Base-by-base conservation (phyloP, 2,329 filamentous ascomycete genomes). In the Westerdykella ornata region DNA sequence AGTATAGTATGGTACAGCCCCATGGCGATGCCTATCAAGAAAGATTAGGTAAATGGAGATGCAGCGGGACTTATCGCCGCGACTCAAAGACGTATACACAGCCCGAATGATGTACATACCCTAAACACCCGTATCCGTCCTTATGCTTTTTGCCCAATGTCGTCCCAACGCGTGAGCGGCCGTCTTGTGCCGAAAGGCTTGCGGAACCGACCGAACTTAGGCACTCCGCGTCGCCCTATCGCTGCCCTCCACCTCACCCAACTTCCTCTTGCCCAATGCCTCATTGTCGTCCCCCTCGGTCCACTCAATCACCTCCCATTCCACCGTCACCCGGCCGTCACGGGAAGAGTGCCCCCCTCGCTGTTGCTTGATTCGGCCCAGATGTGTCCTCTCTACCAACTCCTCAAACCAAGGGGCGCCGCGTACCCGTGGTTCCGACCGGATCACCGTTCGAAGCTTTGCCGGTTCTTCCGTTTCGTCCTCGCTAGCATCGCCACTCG, bases 331-430 rank as follows among this genome's bases (percentile, higher is more conserved):
- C 19, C 70, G 73, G 13, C 82, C 82, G 59, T 86, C 80, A n/a
- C 68, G 67, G 38, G 76, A 81, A 26, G 73, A 67, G 18, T 79
- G 76, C 43, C 76, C 75, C 13, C 79, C 78, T 45, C 72, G 73
- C 57, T 74, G 75, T 51, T 78, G 77, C 60, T 79, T 80, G 63
- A 84, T 72, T 38, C 75, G 80, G 2, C 85, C 85, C 32, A 94
- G 68, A 30, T 73, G 74, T 51, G 85, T 89, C 40, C 87, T 82
- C 55, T 85, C 77, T 2, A 94, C 77, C 72, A 94, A 75, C 48
- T 79, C 78, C 53, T 94, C 86, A 52, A 94, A 90, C 86, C 88
- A 95, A 0, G 88, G 85, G 19, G 90, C 75, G 2, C 83, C 82
- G n/a, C 66, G 64, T 2, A 66, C 41, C 17, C 48, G 52, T 26